Evolutionary conservation across 2,329 filamentous ascomycete species (phyloP).

Genomic region (Ophiosphaerella narmari): DNA sequence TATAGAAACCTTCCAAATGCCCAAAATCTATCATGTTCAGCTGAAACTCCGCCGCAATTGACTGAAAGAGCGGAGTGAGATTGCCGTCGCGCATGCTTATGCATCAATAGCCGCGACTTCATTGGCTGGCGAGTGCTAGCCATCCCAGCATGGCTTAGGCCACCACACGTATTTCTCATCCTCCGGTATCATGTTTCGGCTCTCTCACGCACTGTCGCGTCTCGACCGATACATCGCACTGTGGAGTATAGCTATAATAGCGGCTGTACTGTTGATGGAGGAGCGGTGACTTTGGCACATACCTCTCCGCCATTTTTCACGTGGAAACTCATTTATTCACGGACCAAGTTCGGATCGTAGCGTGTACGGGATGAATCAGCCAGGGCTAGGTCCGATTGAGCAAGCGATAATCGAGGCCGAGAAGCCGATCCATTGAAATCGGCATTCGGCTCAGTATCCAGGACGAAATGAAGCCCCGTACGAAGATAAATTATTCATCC

Average conservation of each 20-base stretch:
- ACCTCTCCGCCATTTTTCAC: conserved; percentile 7
- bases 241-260: neutral
- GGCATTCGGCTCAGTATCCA: conserved; percentile 3
- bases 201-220: neutral
- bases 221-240: conserved; percentile 8
- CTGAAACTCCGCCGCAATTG: neutral
- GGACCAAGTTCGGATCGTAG: conserved; percentile 15
- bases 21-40: neutral
- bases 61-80: conserved; percentile 20
- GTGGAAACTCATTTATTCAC: conserved; percentile 8
- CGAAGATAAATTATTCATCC: conserved; percentile 2
- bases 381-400: conserved; percentile 15
- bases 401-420: conserved; percentile 20
- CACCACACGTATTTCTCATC: conserved; percentile 1
- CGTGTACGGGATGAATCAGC: conserved; percentile 22
- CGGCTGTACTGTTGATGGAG: conserved; percentile 7
- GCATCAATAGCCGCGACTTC: conserved; percentile 8
- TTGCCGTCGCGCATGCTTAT: conserved; percentile 14
- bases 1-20: conserved; percentile 2
- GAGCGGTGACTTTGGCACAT: conserved; percentile 1
- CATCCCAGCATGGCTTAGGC: conserved; percentile 1
- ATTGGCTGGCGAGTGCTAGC: conserved; percentile 5
- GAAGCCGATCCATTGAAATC: conserved; percentile 5
- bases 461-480: neutral
- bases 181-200: neutral